Conservation (phyloP, 2,329 filamentous ascomycete genomes). For the Penicillium sp. region DNA sequence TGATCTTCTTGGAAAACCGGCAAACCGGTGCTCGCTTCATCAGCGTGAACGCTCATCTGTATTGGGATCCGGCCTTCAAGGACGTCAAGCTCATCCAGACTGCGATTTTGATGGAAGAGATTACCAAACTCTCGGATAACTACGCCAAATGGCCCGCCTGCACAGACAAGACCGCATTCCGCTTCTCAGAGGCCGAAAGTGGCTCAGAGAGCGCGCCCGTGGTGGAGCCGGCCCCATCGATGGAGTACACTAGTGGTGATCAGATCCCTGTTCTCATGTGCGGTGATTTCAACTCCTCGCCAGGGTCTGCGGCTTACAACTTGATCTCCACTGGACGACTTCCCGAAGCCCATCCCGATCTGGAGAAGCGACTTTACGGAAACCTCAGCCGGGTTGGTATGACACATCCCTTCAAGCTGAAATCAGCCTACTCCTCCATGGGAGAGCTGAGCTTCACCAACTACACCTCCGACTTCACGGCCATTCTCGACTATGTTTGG, state of each 20-base stretch:
- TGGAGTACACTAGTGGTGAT: constrained; percentile 80
- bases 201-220: constrained; percentile 47
- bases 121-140: constrained; percentile 80
- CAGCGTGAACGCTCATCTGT: constrained; percentile 89
- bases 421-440: constrained; percentile 82
- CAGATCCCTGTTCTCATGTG: constrained; percentile 90
- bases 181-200: constrained; percentile 52
- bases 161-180: constrained; percentile 69
- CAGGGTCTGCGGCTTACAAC: constrained; percentile 86
- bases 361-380: constrained; percentile 80
- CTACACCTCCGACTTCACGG: constrained; percentile 89
- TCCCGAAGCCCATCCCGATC: constrained; percentile 73
- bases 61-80: constrained; percentile 86
- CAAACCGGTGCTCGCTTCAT: constrained; percentile 87
- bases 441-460: constrained; percentile 92
- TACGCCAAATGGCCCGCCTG: constrained; percentile 77
- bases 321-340: constrained; percentile 79
- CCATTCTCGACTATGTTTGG: constrained; percentile 96
- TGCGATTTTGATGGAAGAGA: constrained; percentile 88
- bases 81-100: constrained; percentile 98
- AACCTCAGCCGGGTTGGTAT: constrained; percentile 92
- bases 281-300: constrained; percentile 92
- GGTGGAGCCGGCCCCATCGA: constrained; percentile 70
- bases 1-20: constrained; percentile 90
- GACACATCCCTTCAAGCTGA: constrained; percentile 88